phyloP scores from a whole-genome alignment of 331 rosid genomes.

The Quercus lobata region DNA sequence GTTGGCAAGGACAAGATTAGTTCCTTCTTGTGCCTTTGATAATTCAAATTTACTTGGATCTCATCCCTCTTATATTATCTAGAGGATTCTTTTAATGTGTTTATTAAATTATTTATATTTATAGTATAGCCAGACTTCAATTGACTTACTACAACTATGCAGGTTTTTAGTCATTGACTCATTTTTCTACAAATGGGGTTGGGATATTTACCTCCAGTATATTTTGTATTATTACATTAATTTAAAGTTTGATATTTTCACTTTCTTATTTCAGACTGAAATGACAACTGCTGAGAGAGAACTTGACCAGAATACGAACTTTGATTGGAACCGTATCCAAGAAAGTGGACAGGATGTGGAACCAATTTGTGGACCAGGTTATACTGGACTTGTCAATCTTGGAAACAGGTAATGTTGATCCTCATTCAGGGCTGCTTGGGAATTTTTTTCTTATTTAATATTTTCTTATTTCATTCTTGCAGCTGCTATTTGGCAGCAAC shows the following conservation, averaged over 20 bases:
- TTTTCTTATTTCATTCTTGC: conserved; percentile 34
- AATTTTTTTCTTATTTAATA: not conserved
- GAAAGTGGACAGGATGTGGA: conserved; percentile 94
- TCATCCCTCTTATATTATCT: not conserved
- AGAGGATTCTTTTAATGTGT: not conserved
- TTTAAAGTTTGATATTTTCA: not conserved
- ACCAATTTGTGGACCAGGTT: conserved; percentile 92
- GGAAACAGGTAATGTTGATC: conserved; percentile 76
- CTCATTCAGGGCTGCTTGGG: conserved; percentile 4
- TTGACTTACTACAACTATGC: not conserved
- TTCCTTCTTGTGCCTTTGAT: not conserved
- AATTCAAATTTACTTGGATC: not conserved
- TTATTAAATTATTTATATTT: not conserved
- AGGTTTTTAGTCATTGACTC: not conserved
- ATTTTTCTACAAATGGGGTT: not conserved
- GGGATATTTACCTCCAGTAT: not conserved
- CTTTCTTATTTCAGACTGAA: conserved; percentile 68
- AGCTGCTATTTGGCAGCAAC: conserved; percentile 98
- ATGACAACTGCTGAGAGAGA: conserved; percentile 99
- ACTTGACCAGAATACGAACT: conserved; percentile 95
- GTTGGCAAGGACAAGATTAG: not conserved
- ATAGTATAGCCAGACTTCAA: not conserved
- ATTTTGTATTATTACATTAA: not conserved
- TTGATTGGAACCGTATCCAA: conserved; percentile 97
- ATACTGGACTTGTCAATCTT: conserved; percentile 87